A percentile compares a stretch with the other conserved stretches of the same genome.
Conservation (phyloP, 164 flowering plant species). For the Warburgia ugandensis region DNA sequence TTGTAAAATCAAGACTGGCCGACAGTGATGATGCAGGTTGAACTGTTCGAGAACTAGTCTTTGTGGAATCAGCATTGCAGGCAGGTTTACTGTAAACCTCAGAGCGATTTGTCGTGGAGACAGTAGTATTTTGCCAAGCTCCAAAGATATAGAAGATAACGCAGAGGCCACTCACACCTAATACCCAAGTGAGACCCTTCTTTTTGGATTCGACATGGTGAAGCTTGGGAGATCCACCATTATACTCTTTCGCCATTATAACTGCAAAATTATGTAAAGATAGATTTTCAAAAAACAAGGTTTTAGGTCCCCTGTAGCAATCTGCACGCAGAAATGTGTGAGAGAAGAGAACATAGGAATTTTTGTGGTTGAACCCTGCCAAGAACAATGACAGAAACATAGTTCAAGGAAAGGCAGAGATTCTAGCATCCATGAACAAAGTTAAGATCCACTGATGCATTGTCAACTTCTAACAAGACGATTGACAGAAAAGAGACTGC, state of each 20-base stretch:
- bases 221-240: conserved; percentile 68
- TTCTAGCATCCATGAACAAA: too few relatives aligned
- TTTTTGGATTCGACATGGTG: conserved; percentile 54
- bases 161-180: conserved; percentile 74
- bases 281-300: too few relatives aligned
- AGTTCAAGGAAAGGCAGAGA: too few relatives aligned
- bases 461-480: too few relatives aligned
- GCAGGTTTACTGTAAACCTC: conserved; percentile 26
- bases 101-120: conserved; percentile 24
- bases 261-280: too few relatives aligned
- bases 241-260: conserved; percentile 67
- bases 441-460: too few relatives aligned
- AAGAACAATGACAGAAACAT: too few relatives aligned
- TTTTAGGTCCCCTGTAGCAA: too few relatives aligned
- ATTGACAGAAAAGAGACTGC: too few relatives aligned
- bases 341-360: too few relatives aligned
- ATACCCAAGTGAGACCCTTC: conserved; percentile 59
- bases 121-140: conserved; percentile 57
- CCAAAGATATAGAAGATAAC: conserved; percentile 73
- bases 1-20: conserved; percentile 49
- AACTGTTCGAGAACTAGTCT: background rate
- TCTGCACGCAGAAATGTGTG: too few relatives aligned
- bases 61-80: conserved; percentile 20
- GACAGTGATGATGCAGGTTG: conserved; percentile 19
- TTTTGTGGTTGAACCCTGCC: too few relatives aligned